Base-by-base conservation (phyloP, 768 basidiomycete genomes). In the Chalciporus chontae region DNA sequence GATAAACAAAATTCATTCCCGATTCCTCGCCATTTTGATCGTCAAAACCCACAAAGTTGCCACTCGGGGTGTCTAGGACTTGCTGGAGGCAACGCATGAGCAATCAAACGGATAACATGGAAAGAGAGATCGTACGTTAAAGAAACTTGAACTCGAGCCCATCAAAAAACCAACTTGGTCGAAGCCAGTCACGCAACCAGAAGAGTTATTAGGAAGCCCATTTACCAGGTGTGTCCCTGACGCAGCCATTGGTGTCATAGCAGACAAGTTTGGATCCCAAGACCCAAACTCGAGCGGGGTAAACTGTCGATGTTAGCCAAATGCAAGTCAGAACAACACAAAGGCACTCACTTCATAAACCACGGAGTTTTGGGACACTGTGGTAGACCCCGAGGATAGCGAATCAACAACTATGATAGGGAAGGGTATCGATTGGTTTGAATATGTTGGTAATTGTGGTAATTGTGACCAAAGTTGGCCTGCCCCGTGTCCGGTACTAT, bases 121-220 rank as follows among this genome's bases (percentile, higher is more conserved):
- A 13, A 26, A 43, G 38, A 13, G 31, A 23, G 4, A 8, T 54
- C 70, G 48, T 54, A 80, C 82, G 55, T 83, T 83, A 68, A 87
- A 87, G 21, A 86, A 63, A 56, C 77, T 84, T 15, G 86, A 79
- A 32, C 87, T 89, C 3, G 80, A 80, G 8, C 86, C 90, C 74
- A 89, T 84, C 29, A 91, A 63, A 62, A 89, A 92, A 0, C 76
- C 77, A 0, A 77, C 78, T 63, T 86, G 85, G 60, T 91, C 87
- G 57, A 90, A 91, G 7, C 82, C 83, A 5, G 76, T 78, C 11
- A 83, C 82, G 63, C 92, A 94, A 1, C 78, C 66, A 10, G 80
- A 77, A 6, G 71, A 64, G 52, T 79, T 81, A 10, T 66, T 69
- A 0, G 84, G 76, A 50, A 71, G 59, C 3, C 85, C 87, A 49